phyloP scores from a whole-genome alignment of 805 yeast species.

The Kodamaea jinghongensis region DNA sequence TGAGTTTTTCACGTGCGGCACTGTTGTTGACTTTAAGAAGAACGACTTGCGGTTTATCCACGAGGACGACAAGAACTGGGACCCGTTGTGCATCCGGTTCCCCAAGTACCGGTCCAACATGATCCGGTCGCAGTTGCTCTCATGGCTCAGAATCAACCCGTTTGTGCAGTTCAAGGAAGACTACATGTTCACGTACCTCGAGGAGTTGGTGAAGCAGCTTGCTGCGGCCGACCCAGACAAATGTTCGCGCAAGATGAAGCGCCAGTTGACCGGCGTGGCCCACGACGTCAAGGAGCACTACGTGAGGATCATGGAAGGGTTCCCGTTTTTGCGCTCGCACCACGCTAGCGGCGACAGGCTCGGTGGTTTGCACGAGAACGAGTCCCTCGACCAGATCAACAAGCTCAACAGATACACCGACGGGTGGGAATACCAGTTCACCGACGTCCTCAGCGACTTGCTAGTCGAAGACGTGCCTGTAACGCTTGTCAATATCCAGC shows the following conservation, averaged over 20 bases:
- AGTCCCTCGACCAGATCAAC: constrained; percentile 1
- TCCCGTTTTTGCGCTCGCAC: constrained; percentile 5
- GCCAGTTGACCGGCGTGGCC: constrained; percentile 4
- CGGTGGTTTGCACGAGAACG: constrained; percentile 1
- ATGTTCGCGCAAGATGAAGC: constrained; percentile 7
- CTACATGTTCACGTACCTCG: constrained; percentile 18
- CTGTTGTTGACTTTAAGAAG: constrained; percentile 33
- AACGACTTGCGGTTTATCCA: constrained; percentile 34
- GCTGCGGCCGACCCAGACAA: constrained; percentile 6
- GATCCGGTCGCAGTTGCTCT: constrained; percentile 27
- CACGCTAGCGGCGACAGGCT: not conserved
- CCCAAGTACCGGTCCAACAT: constrained; percentile 18
- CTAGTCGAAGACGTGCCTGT: constrained; percentile 21
- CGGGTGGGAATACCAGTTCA: constrained; percentile 32
- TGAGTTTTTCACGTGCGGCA: constrained; percentile 23
- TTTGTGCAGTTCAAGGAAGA: constrained; percentile 28
- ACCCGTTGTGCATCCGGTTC: constrained; percentile 10
- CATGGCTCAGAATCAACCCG: constrained; percentile 40
- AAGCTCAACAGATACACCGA: constrained; percentile 16
- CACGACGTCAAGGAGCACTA: constrained; percentile 1
- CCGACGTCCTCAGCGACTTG: constrained; percentile 23
- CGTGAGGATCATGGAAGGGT: constrained; percentile 6
- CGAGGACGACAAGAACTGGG: constrained; percentile 6
- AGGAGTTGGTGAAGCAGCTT: constrained; percentile 16
- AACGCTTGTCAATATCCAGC: constrained; percentile 35